Base-by-base conservation (phyloP, 345 rosid species). In the Crucihimalaya himalaica region DNA sequence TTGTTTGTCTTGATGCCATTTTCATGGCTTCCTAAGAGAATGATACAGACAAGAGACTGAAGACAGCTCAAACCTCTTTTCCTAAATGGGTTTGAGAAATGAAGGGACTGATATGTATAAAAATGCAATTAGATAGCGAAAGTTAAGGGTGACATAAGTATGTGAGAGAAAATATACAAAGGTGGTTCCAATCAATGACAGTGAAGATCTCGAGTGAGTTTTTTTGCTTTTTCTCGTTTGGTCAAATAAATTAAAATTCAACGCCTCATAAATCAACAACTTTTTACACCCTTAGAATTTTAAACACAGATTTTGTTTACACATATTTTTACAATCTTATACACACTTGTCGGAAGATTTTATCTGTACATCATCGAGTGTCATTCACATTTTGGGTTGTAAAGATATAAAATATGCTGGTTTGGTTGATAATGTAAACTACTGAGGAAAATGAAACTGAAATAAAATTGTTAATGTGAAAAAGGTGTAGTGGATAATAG, bases 121-220 rank as follows among this genome's bases (percentile, higher is more conserved):
- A 57, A 42, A 29, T 68, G 62, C 16, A 65, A 60, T 64, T 57
- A 23, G 43, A 75, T 51, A 51, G 50, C 52, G 56, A 47, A 76
- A 68, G 63, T 58, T 48, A 28, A 37, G 71, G 63, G 50, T 20
- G 76, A 40, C 52, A 77, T 65, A 64, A 71, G 43, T 56, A 77
- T 57, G 68, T 47, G 61, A 56, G 75, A 69, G 42, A 50, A 40
- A 53, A 59, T 0, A 25, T 19, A 58, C 53, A 52, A 8, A 39
- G 80, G 75, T 70, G 50, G 79, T 70, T 76, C 45, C 45, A 54
- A 70, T 76, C 51, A 45, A 76, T 76, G 74, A 75, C 79, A 34
- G 65, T 75, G 70, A 43, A 53, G 70, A 35, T 75, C 71, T 76
- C 70, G 59, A 70, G 65, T 46, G 14, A 21, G 20, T 52, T 61